Base-by-base conservation (phyloP, 1,284 basidiomycete genomes). In the Xerocomus nothofagi region DNA sequence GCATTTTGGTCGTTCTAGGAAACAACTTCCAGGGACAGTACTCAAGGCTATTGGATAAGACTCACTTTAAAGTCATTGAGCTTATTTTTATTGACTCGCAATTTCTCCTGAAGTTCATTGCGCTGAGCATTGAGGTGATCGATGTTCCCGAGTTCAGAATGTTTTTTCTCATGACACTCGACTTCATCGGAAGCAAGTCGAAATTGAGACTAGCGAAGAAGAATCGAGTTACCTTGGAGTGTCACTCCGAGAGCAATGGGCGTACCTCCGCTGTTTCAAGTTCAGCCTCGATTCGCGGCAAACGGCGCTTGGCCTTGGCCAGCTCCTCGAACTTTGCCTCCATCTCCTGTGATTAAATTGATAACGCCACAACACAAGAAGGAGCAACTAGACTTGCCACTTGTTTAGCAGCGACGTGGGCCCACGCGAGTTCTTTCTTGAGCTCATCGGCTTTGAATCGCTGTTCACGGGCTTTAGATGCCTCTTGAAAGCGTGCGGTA, bases 361-460 rank as follows among this genome's bases (percentile, higher is more conserved):
- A 38, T 15, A 17, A n/a, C 0, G 20, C 15, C 36, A 43, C 6
- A 6, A 31, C 3, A 44, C 44, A 7, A 6, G 7, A 43, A 30
- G 5, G 6, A 45, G 30, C 1, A 27, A 52, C 10, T 26, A 26
- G n/a, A 49, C 75, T 46, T 58, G 77, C 91, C 37, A 73, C 69
- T 62, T 91, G 78, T 62, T 93, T 93, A 12, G 74, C 74, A 3
- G 76, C 77, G 12, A 98, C 93, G 61, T 91, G 89, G 8, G 91
- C 80, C 96, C 96, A 98, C 0, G 91, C 92, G 10, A 92, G 70
- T 68, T 95, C 89, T 56, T 84, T 83, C 73, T 90, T 88, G 43
- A 94, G 72, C 17, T 82, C 79, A 33, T 84, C 80, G 6, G 80
- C 76, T 63, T 82, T 86, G 56, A 80, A 72, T 59, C 84, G 78